A percentile compares a stretch with the other conserved stretches of the same genome.
Evolutionary conservation across 441 rosid genomes (phyloP).

Genomic region (Erodium texanum): DNA sequence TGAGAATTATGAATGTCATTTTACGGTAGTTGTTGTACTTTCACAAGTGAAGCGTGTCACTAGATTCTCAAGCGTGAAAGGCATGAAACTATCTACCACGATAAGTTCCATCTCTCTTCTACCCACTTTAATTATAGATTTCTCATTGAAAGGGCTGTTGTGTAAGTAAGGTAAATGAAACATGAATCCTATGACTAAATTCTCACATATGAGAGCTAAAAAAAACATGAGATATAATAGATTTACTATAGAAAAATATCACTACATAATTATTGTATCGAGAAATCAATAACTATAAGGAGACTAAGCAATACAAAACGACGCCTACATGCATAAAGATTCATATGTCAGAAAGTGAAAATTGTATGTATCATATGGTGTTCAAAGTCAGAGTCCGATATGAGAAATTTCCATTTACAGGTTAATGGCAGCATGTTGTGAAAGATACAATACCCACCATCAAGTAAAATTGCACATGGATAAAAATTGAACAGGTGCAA

Average conservation of each 20-base stretch:
- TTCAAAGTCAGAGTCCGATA: no score
- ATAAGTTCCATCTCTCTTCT: neutral
- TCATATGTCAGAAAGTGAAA: no score
- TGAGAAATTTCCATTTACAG: no score
- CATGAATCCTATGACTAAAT: neutral
- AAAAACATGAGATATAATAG: no score
- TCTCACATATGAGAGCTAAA: neutral
- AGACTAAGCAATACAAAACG: neutral
- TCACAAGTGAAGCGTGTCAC: no score
- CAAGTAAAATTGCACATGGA: neutral
- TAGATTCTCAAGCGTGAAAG: no score
- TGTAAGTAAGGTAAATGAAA: neutral
- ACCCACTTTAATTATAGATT: neutral
- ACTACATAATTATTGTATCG: neutral
- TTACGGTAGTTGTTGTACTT: neutral
- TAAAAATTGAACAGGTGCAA: slow-evolving; percentile 2
- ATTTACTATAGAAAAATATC: neutral
- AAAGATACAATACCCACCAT: neutral
- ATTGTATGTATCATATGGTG: no score
- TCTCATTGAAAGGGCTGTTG: neutral
- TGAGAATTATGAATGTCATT: neutral
- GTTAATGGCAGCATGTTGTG: neutral
- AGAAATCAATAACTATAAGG: neutral
- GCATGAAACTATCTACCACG: no score
- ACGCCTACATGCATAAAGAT: no score